These are phyloP conservation scores for Phyllachora maydis DNA, from an alignment of 2,329 filamentous ascomycete species.

Conservation along the genomic window DNA sequence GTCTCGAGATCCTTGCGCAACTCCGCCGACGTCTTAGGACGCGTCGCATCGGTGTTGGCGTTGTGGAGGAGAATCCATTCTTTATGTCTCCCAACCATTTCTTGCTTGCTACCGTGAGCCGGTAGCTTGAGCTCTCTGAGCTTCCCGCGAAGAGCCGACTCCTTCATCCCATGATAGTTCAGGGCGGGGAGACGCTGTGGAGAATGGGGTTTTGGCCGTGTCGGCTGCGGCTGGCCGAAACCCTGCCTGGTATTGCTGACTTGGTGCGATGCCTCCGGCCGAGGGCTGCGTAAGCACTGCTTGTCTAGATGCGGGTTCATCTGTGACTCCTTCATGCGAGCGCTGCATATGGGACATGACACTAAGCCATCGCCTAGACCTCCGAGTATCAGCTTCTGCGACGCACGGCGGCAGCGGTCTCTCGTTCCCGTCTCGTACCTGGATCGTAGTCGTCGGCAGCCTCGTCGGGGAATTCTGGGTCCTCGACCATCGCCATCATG, in stretches of 20 bases:
- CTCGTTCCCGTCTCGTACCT: neutral
- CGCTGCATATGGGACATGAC: slow-evolving; percentile 63
- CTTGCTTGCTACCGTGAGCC: slow-evolving; percentile 36
- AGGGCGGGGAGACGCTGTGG: slow-evolving; percentile 55
- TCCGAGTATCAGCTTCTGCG: neutral
- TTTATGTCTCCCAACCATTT: slow-evolving; percentile 58
- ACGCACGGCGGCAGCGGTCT: neutral
- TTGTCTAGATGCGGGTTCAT: slow-evolving; percentile 69
- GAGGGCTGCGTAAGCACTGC: slow-evolving; percentile 3
- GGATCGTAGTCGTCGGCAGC: neutral
- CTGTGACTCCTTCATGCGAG: slow-evolving; percentile 56
- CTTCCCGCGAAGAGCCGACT: slow-evolving; percentile 59
- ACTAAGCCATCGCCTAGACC: slow-evolving; percentile 50
- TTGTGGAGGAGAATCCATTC: slow-evolving; percentile 97
- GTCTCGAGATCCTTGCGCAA: slow-evolving; percentile 59
- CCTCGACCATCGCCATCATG: slow-evolving; percentile 4
- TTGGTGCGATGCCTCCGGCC: too few species aligned
- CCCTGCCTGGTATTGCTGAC: neutral
- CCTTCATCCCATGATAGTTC: slow-evolving; percentile 76
- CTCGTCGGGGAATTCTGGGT: too few species aligned
- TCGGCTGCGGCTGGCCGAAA: slow-evolving; percentile 4
- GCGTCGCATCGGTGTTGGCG: slow-evolving; percentile 75
- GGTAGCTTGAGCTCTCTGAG: slow-evolving; percentile 63
- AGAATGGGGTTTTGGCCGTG: slow-evolving; percentile 9
- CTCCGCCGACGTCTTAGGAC: slow-evolving; percentile 48